Conservation (phyloP, 2,329 filamentous ascomycete genomes). For the Podosphaera xanthii region DNA sequence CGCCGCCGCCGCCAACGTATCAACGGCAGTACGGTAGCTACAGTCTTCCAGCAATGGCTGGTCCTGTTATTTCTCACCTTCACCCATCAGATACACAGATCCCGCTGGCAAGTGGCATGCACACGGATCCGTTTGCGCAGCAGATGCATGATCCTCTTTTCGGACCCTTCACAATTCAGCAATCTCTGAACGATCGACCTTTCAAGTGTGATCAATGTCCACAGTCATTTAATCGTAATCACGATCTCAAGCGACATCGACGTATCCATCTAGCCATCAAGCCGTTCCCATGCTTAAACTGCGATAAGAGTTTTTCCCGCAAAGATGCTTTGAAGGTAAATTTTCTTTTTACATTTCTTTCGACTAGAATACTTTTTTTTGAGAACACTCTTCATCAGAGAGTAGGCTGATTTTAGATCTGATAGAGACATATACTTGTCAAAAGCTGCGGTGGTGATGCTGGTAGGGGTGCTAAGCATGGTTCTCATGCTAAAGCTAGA, state of each 20-base stretch:
- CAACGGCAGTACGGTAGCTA: slow-evolving; percentile 26
- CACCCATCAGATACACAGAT: slow-evolving; percentile 51
- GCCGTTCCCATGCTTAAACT: slow-evolving; percentile 76
- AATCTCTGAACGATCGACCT: slow-evolving; percentile 51
- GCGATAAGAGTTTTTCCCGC: slow-evolving; percentile 88
- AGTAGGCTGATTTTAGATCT: slow-evolving; percentile 12
- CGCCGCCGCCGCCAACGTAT: slow-evolving; percentile 32
- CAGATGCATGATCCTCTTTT: slow-evolving; percentile 30
- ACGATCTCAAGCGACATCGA: slow-evolving; percentile 90
- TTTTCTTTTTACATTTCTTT: slow-evolving; percentile 5
- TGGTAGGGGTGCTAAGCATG: no score
- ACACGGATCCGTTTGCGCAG: slow-evolving; percentile 27
- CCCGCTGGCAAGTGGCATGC: slow-evolving; percentile 35
- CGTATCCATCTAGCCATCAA: slow-evolving; percentile 87
- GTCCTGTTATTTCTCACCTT: slow-evolving; percentile 56
- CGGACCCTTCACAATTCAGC: slow-evolving; percentile 26
- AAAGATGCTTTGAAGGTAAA: slow-evolving; percentile 91
- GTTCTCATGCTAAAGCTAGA: no score
- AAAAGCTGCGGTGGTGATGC: slow-evolving; percentile 32
- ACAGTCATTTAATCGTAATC: slow-evolving; percentile 87
- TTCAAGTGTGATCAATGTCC: slow-evolving; percentile 88
- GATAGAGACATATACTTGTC: slow-evolving; percentile 41
- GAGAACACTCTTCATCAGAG: not conserved
- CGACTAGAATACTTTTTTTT: slow-evolving; percentile 2
- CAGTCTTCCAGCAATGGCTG: slow-evolving; percentile 36